phyloP scores from a whole-genome alignment of 2,329 filamentous ascomycete species.

The Cadophora malorum region DNA sequence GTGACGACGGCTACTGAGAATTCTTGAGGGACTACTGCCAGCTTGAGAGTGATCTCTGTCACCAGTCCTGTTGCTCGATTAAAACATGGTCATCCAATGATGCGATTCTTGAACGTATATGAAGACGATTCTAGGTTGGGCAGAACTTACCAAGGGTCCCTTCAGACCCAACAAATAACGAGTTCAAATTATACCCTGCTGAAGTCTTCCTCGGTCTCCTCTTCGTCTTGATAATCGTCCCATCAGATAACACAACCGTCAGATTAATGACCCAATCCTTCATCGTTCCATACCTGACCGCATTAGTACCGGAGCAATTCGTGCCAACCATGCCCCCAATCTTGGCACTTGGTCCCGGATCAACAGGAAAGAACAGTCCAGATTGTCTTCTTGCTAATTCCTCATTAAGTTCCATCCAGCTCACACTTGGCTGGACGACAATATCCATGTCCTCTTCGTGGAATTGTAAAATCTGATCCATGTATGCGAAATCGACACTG shows the following conservation, averaged over 20 bases:
- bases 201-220: slow-evolving; percentile 80
- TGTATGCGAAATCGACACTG: slow-evolving; percentile 86
- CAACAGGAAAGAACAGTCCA: slow-evolving; percentile 89
- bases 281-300: slow-evolving; percentile 84
- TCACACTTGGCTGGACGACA: slow-evolving; percentile 87
- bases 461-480: slow-evolving; percentile 81
- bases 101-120: too few species aligned
- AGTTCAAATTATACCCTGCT: slow-evolving; percentile 83
- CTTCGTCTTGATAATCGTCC: slow-evolving; percentile 79
- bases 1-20: slow-evolving; percentile 80
- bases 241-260: slow-evolving; percentile 81
- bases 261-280: slow-evolving; percentile 87
- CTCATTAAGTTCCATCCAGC: slow-evolving; percentile 91
- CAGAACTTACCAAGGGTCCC: slow-evolving; percentile 62
- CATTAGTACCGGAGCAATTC: slow-evolving; percentile 79
- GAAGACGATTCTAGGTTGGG: too few species aligned
- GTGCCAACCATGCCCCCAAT: slow-evolving; percentile 86
- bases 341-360: slow-evolving; percentile 74
- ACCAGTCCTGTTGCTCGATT: slow-evolving; percentile 63
- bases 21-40: slow-evolving; percentile 77
- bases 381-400: slow-evolving; percentile 69
- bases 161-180: slow-evolving; percentile 81
- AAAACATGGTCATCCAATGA: not conserved
- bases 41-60: slow-evolving; percentile 82
- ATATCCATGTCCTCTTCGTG: slow-evolving; percentile 92